Evolutionary conservation across 192 early-diverging fungal genomes (phyloP).

Genomic region (Coemansia sp.): DNA sequence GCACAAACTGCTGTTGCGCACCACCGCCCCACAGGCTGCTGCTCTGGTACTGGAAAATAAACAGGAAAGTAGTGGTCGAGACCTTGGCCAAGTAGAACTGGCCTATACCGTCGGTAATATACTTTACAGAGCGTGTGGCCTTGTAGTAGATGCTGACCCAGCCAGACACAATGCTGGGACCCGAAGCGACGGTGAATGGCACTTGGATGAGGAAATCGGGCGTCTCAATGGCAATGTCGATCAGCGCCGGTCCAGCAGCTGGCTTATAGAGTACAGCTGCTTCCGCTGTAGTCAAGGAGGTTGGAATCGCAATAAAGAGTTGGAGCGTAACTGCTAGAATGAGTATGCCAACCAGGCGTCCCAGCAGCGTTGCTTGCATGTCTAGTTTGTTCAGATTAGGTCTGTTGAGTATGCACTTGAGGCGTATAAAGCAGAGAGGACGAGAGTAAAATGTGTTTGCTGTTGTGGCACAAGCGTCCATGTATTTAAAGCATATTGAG

Average conservation of each 20-base stretch:
- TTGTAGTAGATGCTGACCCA: slow-evolving; percentile 31
- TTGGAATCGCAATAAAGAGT: neutral
- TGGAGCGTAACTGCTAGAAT: neutral
- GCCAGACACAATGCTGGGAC: slow-evolving; percentile 22
- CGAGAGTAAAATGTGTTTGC: neutral
- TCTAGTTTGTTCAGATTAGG: neutral
- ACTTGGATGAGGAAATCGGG: slow-evolving; percentile 36
- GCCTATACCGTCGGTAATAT: slow-evolving; percentile 19
- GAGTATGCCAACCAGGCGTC: neutral
- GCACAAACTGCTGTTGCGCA: slow-evolving; percentile 1
- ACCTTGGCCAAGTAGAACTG: slow-evolving; percentile 27
- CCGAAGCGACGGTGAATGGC: slow-evolving; percentile 30
- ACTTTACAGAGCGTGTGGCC: slow-evolving; percentile 35
- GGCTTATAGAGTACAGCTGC: neutral
- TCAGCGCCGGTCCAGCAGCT: slow-evolving; percentile 2
- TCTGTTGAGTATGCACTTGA: neutral
- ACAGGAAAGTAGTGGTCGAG: slow-evolving; percentile 39
- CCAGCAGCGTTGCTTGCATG: neutral
- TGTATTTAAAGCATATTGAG: neutral
- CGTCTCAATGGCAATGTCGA: slow-evolving; percentile 19
- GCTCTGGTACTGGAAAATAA: slow-evolving; percentile 29
- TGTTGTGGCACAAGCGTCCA: neutral
- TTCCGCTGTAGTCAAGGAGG: neutral
- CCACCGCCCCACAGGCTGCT: neutral
- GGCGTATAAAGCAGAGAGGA: neutral